phyloP scores from a whole-genome alignment of 2,329 filamentous ascomycete genomes.

The Arthroderma sp. region DNA sequence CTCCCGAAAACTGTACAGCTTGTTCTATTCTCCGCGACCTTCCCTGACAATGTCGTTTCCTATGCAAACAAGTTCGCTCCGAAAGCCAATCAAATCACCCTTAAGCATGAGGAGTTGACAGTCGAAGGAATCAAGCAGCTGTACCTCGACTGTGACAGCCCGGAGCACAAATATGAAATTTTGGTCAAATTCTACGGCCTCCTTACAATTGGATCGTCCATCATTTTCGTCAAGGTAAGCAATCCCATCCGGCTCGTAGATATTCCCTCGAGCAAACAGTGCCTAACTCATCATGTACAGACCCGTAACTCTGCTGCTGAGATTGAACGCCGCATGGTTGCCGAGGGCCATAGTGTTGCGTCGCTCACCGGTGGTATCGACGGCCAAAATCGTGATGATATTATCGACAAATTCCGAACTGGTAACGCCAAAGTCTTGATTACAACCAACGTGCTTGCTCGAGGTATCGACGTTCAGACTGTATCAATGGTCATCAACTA shows the following conservation, averaged over 20 bases:
- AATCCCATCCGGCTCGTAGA: neutral
- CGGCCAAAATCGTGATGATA: conserved; percentile 63
- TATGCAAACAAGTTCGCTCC: conserved; percentile 81
- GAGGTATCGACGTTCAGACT: conserved; percentile 81
- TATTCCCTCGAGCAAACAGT: neutral
- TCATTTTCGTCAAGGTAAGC: conserved; percentile 86
- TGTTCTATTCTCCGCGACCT: conserved; percentile 89
- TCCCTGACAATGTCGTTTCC: conserved; percentile 70
- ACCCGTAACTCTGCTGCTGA: conserved; percentile 72
- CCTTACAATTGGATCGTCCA: conserved; percentile 92
- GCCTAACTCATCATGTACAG: conserved; percentile 29
- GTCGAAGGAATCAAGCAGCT: conserved; percentile 97
- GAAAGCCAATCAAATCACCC: conserved; percentile 70
- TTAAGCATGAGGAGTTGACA: conserved; percentile 82
- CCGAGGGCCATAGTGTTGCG: conserved; percentile 82
- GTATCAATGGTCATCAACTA: conserved; percentile 99
- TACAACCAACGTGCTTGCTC: conserved; percentile 89
- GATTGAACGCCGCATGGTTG: conserved; percentile 74
- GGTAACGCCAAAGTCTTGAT: conserved; percentile 92
- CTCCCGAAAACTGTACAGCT: conserved; percentile 67
- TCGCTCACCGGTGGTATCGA: conserved; percentile 83
- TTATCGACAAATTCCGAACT: conserved; percentile 75
- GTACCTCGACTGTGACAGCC: conserved; percentile 81
- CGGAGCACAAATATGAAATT: conserved; percentile 73
- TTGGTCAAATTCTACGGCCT: conserved; percentile 89